Base-by-base conservation (phyloP, 2,329 filamentous ascomycete species). In the Paraconiothyrium sp. region DNA sequence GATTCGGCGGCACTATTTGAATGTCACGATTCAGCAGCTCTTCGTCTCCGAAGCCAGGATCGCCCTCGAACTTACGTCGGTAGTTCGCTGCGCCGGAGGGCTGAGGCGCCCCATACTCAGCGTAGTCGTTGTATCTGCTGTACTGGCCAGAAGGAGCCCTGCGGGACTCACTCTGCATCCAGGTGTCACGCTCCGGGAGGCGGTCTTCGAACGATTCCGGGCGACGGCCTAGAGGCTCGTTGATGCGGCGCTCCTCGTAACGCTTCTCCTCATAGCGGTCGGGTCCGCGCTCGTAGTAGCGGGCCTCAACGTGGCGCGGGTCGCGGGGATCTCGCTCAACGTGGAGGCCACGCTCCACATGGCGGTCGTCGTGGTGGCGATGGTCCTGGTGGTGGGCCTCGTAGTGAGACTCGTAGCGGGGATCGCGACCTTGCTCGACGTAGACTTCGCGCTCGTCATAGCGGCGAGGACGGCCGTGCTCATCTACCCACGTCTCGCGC, bases 11-110 rank as follows among this genome's bases (percentile, higher is more conserved):
- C 59, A 77, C 75, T 74, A 72, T 72, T 73, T 78, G 75, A 20
- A 75, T 56, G 43, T 56, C 54, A 56, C 54, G 75, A 68, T 78
- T 76, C 69, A 75, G 70, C 60, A 78, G 67, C 65, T 71, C 66
- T 67, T 76, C 68, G 63, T 78, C 75, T 51, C 75, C 75, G 67
- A 78, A 78, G 46, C 75, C 75, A n/a, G 70, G 65, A 61, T 78
- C 75, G 61, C 75, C 75, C 57, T 65, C 57, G 57, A 71, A 75
- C 71, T 72, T 73, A 73, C 73, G 73, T 63, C 72, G 63, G 61
- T 75, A 75, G 51, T 73, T 61, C 46, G 72, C 69, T 20, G 73
- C 70, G 46, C 73, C 73, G 13, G 63, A 57, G 51, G 72, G 72
- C 55, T 74, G 73, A 4, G 73, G 73, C 9, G 72, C 73, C 13